Conservation (phyloP, 2,329 filamentous ascomycete genomes). For the Scedosporium boydii region DNA sequence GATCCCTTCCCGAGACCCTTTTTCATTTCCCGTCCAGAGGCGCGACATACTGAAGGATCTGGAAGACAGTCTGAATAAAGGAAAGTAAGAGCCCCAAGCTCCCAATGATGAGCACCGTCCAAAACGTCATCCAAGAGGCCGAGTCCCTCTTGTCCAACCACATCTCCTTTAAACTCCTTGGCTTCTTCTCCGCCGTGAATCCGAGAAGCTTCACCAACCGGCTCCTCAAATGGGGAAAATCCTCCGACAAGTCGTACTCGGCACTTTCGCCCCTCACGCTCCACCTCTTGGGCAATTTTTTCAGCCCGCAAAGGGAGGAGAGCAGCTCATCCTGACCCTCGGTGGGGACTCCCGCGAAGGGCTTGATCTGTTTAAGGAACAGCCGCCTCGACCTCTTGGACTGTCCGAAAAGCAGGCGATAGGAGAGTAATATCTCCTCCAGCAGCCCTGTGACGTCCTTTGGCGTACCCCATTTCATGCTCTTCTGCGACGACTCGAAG, state of each 20-base stretch:
- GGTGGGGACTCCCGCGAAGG: neutral
- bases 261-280: no score
- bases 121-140: slow-evolving; percentile 15
- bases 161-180: slow-evolving; percentile 10
- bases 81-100: slow-evolving; percentile 12
- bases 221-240: neutral
- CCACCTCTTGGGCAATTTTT: neutral
- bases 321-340: neutral
- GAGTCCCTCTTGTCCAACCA: slow-evolving; percentile 16
- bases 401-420: no score
- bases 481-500: neutral
- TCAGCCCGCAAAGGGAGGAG: neutral
- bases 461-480: no score
- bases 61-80: slow-evolving; percentile 14
- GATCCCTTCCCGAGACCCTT: no score
- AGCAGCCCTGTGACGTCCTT: no score
- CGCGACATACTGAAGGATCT: slow-evolving; percentile 12
- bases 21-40: neutral
- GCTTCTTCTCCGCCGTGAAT: slow-evolving; percentile 6
- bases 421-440: no score
- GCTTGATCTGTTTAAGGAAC: neutral
- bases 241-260: neutral
- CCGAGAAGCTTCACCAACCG: neutral
- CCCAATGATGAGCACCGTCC: slow-evolving; percentile 14
- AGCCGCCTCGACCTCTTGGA: neutral